These are phyloP conservation scores for Podila clonocystis DNA, from an alignment of 192 early-diverging fungal species.

Conservation along the genomic window DNA sequence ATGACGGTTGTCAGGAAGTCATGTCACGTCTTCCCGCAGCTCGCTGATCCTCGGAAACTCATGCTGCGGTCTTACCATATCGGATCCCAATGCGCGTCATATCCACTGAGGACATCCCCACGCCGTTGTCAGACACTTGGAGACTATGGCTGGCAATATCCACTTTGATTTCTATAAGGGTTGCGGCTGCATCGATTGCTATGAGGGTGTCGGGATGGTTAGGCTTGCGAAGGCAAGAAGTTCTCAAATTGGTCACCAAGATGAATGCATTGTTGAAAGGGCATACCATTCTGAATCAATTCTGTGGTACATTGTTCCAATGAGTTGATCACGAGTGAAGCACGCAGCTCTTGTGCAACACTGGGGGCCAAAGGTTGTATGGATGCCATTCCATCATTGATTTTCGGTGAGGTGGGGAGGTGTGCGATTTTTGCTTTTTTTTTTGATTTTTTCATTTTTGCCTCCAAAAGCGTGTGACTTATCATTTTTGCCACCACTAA, in stretches of 20 bases:
- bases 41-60: background rate
- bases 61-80: slow-evolving; percentile 30
- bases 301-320: slow-evolving; percentile 67
- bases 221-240: no score
- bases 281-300: slow-evolving; percentile 69
- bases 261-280: no score
- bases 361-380: slow-evolving; percentile 37
- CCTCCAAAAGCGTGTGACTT: no score
- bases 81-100: slow-evolving; percentile 60
- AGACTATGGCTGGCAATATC: slow-evolving; percentile 56
- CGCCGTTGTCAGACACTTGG: slow-evolving; percentile 71
- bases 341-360: slow-evolving; percentile 43
- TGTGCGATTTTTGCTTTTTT: no score
- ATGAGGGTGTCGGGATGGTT: no score
- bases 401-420: background rate
- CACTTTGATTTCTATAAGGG: slow-evolving; percentile 57
- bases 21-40: background rate
- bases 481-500: no score
- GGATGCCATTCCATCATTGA: slow-evolving; percentile 44
- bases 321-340: slow-evolving; percentile 48
- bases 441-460: no score
- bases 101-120: slow-evolving; percentile 60
- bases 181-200: slow-evolving; percentile 69
- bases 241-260: no score
- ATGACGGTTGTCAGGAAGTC: background rate